Conservation (phyloP, 1,139 yeast genomes). For the Diutina mesorugosa region DNA sequence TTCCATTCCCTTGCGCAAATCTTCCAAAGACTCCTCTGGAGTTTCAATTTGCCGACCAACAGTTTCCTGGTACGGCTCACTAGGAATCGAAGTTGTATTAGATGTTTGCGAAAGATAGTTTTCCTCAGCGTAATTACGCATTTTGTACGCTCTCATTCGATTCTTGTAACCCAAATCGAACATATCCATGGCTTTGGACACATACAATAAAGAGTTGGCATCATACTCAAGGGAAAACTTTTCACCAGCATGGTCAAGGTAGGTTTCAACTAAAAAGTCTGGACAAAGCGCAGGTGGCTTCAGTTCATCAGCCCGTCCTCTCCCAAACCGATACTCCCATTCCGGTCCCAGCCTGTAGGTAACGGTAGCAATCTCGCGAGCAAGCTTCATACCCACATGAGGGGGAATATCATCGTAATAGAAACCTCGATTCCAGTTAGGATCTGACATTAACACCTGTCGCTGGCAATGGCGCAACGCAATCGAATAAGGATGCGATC, state of each 20-base stretch:
- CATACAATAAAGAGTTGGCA: conserved; percentile 76
- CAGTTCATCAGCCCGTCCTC: conserved; percentile 74
- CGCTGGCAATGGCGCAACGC: conserved; percentile 91
- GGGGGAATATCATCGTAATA: conserved; percentile 77
- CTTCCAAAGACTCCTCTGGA: conserved; percentile 42
- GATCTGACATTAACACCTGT: conserved; percentile 89
- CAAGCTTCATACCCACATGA: conserved; percentile 88
- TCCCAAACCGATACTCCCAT: conserved; percentile 88
- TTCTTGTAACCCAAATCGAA: conserved; percentile 61
- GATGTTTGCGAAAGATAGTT: conserved; percentile 6
- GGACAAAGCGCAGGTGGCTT: conserved; percentile 83
- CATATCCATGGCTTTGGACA: conserved; percentile 89
- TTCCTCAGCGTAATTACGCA: conserved; percentile 24
- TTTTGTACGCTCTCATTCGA: conserved; percentile 27
- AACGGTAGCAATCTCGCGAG: conserved; percentile 87
- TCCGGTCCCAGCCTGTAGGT: conserved; percentile 94
- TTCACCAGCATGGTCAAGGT: conserved; percentile 89
- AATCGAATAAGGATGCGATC: conserved; percentile 88
- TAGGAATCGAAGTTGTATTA: not conserved
- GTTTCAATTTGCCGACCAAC: conserved; percentile 21
- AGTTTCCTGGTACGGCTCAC: conserved; percentile 41
- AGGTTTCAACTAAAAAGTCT: conserved; percentile 83
- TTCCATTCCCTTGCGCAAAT: conserved; percentile 52
- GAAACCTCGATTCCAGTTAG: conserved; percentile 87
- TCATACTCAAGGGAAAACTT: conserved; percentile 87